A percentile compares a stretch with the other conserved stretches of the same genome.
phyloP scores from a whole-genome alignment of 176 grass and related monocot genomes.

The Puccinellia tenuiflora region DNA sequence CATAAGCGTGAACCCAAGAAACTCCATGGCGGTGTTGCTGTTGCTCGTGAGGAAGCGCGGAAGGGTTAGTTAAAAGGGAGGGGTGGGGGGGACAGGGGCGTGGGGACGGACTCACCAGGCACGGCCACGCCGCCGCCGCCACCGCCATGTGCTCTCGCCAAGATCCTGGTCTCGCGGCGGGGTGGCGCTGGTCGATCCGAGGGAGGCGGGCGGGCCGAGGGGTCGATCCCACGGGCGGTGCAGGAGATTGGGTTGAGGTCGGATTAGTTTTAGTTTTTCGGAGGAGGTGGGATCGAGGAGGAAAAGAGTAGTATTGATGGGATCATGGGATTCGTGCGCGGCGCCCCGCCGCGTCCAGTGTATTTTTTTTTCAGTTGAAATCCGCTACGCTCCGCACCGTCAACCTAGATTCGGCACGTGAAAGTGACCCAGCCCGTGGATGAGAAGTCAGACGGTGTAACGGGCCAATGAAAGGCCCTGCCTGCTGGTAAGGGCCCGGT shows the following conservation, averaged over 20 bases:
- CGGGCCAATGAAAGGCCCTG: too few species aligned
- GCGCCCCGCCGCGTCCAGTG: conserved; percentile 50
- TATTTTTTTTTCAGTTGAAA: not conserved
- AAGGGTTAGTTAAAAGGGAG: not conserved
- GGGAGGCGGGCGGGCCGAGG: conserved; percentile 27
- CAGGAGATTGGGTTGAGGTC: conserved; percentile 21
- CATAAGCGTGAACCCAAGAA: conserved; percentile 42
- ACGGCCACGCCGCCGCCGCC: conserved; percentile 27
- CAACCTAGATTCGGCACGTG: not conserved
- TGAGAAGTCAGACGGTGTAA: not conserved
- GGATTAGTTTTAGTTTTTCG: conserved; percentile 8
- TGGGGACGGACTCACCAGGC: conserved; percentile 24
- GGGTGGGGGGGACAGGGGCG: not conserved
- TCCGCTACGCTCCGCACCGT: not conserved
- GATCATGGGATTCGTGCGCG: conserved; percentile 48
- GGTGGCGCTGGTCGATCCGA: conserved; percentile 40
- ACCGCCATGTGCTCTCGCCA: conserved; percentile 29
- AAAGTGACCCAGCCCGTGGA: not conserved
- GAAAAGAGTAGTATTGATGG: conserved; percentile 25
- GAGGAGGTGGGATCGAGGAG: conserved; percentile 11
- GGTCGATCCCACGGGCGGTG: conserved; percentile 24
- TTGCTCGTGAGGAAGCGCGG: not conserved
- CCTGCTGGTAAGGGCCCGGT: too few species aligned
- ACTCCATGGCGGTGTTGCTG: conserved; percentile 22
- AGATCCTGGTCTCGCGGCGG: conserved; percentile 48